Conservation (phyloP, 495 filamentous ascomycete species). For the Xylaria telfairii region DNA sequence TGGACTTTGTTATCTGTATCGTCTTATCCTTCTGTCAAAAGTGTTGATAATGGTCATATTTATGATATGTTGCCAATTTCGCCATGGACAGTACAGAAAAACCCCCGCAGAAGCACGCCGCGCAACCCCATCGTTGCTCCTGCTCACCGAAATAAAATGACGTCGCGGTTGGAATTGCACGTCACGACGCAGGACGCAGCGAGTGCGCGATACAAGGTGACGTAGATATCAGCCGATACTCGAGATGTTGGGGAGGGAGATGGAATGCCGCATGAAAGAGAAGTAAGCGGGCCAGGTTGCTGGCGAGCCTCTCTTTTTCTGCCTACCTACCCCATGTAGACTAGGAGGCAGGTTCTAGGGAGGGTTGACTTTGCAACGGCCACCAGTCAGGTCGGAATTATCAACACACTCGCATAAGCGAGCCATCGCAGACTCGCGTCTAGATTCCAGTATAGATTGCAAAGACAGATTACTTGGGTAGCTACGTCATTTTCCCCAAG, state of each 20-base stretch:
- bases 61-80: slow-evolving; percentile 2
- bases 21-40: slow-evolving; percentile 8
- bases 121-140: not conserved
- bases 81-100: not conserved
- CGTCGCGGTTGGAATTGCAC: not conserved
- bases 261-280: not conserved
- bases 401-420: slow-evolving; percentile 6
- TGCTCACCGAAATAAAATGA: slow-evolving; percentile 24
- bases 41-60: slow-evolving; percentile 13
- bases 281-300: slow-evolving; percentile 12
- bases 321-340: not conserved
- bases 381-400: not conserved
- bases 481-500: slow-evolving; percentile 10
- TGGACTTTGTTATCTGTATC: not conserved
- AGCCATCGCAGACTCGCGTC: not conserved
- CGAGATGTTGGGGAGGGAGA: not conserved
- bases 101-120: not conserved
- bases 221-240: slow-evolving; percentile 6
- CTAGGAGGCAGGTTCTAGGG: not conserved
- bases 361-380: not conserved
- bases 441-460: not conserved
- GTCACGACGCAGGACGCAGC: slow-evolving; percentile 10
- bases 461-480: not conserved
- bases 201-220: not conserved
- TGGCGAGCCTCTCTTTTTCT: not conserved